Evolutionary conservation across 164 flowering plant species (phyloP).

Genomic region (Vitis amurensis): DNA sequence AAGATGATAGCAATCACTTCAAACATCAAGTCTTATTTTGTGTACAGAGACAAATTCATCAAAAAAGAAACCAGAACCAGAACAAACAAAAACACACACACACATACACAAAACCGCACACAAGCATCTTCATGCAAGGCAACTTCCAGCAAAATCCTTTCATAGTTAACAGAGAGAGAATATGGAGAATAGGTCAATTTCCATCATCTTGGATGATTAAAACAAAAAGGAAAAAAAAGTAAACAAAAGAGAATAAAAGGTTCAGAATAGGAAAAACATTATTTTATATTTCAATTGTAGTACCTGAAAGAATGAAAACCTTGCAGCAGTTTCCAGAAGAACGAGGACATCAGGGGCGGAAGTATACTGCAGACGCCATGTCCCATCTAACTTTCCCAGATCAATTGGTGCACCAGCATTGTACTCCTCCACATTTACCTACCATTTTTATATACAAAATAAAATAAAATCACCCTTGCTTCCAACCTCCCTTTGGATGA

Average conservation of each 20-base stretch:
- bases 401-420: conserved; percentile 59
- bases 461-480: too few relatives aligned
- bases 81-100: too few relatives aligned
- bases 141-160: too few relatives aligned
- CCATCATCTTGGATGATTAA: not conserved
- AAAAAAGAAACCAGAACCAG: too few relatives aligned
- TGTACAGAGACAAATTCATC: too few relatives aligned
- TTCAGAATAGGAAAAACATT: not conserved
- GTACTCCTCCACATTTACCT: conserved; percentile 72
- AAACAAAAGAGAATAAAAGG: not conserved
- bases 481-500: not conserved
- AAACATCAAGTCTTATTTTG: too few relatives aligned
- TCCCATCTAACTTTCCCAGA: conserved; percentile 69
- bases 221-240: not conserved
- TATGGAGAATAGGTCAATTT: too few relatives aligned
- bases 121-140: too few relatives aligned
- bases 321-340: conserved; percentile 69
- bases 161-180: too few relatives aligned
- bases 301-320: conserved; percentile 84
- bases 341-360: conserved; percentile 92
- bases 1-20: too few relatives aligned
- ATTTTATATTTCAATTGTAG: not conserved
- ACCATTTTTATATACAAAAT: conserved; percentile 2
- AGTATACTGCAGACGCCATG: conserved; percentile 97
- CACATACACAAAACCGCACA: too few relatives aligned